Base-by-base conservation (phyloP, 257 asterid species). In the Verbascum thapsus region DNA sequence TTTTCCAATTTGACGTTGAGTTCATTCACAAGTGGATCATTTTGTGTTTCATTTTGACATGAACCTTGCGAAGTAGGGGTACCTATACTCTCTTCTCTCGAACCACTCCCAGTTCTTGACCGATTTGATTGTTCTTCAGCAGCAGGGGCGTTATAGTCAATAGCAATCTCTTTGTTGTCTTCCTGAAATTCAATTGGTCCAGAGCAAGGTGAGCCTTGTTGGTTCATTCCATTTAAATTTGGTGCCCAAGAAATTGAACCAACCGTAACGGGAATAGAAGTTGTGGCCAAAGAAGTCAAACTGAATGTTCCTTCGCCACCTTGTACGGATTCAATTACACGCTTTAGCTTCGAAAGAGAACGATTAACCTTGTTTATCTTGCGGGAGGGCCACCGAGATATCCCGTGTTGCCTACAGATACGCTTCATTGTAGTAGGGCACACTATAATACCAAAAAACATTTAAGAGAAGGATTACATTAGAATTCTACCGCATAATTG, bases 401-500 rank as follows among this genome's bases (percentile, higher is more conserved):
- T 91, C 47, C 96, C 98, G 38, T 88, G 96, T 71, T 88, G 95
- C 75, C 98, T 80, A 67, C 98, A 91, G 52, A 91, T 88, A 34
- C 96, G 90, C 74, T 88, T 91, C 96, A 88, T 84, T 35, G 96
- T 91, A 49, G 98, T 88, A 30, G 96, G 97, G 73, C 96, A 87
- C 75, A 90, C 97, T 90, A 88, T 63, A 71, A 68, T 52, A 43
- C 63, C 41, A 47, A 64, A n/a, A n/a, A 64, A 42, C 63, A 18
- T 45, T 16, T 41, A 17, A 23, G 26, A 35, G 59, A 55, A 57
- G 26, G 49, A n/a, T 7, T 47, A 38, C 5, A 23, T 53, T 39
- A 54, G 53, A 26, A 54, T 61, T 39, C 42, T 8, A 44, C 53
- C 53, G 40, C n/a, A 51, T 37, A 45, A 26, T 26, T 26, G 5